Base-by-base conservation (phyloP, 805 yeast genomes). In the Candida adriatica region DNA sequence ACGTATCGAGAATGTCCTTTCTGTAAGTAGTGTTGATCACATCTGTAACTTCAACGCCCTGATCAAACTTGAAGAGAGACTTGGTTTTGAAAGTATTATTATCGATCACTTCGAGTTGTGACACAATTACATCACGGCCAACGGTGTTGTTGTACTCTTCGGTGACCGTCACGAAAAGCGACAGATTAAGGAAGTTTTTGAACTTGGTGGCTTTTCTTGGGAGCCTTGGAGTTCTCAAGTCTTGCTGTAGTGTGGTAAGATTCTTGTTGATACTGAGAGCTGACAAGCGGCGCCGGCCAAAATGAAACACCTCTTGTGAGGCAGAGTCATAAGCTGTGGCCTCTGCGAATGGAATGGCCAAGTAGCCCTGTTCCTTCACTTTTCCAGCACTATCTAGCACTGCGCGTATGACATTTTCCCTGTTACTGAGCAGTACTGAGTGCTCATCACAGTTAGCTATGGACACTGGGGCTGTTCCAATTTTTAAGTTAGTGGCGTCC, bases 1-100 rank as follows among this genome's bases (percentile, higher is more conserved):
- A 43, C 4, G 46, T 37, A 17, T 47, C 49, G 24, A 48, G 42
- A 6, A 41, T 29, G 3, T 34, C 45, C 13, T 38, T 44, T 11
- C 36, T 22, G 18, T 49, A 51, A 6, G 36, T 30, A 2, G 48
- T 34, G 31, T 48, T 51, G 6, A 46, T 46, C 18, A 42, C 38
- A 20, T 51, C 54, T 10, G 49, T 42, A 4, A 48, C 31, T 22
- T 51, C 56, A 24, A 51, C 22, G 3, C 54, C 54, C 5, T 28
- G 34, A 0, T 40, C 38, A 14, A 49, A 38, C 13, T 34, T 30
- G 18, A 35, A 45, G 2, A 29, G 24, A 0, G 52, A 48, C 24
- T 32, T 39, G 1, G 38, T 34, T 18, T 37, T 27, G 30, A 48
- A 49, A 1, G 51, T 43, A 25, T 49, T 51, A 27, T 51, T 51